phyloP scores from a whole-genome alignment of 176 grass and related monocot genomes.

The Carex myosuroides region DNA sequence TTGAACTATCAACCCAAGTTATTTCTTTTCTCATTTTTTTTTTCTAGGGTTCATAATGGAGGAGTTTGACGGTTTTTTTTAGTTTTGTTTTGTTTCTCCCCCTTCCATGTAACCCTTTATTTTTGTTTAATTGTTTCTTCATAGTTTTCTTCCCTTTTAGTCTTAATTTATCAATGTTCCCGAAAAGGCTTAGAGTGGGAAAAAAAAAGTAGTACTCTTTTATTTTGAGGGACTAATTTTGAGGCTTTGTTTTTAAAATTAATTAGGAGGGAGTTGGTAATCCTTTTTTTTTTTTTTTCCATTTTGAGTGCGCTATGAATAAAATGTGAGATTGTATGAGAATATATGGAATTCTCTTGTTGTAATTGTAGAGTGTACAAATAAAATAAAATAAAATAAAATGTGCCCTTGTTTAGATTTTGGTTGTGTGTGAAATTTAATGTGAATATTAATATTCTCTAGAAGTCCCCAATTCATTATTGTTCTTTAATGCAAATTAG shows the following conservation, averaged over 20 bases:
- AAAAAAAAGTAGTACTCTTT: slow-evolving; percentile 16
- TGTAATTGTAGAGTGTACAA: slow-evolving; percentile 13
- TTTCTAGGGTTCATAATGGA: slow-evolving; percentile 17
- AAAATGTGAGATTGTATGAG: neutral
- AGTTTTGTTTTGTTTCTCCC: slow-evolving; percentile 22
- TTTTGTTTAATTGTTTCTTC: neutral
- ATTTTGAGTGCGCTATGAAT: slow-evolving; percentile 1
- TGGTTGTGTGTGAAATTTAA: neutral
- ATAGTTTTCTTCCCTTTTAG: slow-evolving; percentile 17
- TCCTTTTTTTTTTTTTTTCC: neutral
- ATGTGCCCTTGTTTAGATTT: slow-evolving; percentile 7
- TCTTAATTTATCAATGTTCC: neutral
- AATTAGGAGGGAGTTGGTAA: slow-evolving; percentile 1
- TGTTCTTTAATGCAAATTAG: neutral
- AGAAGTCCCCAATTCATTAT: neutral
- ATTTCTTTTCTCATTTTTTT: neutral
- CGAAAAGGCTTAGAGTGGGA: slow-evolving; percentile 13
- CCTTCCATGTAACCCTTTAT: slow-evolving; percentile 13
- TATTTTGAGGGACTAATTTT: slow-evolving; percentile 14
- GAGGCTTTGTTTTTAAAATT: slow-evolving; percentile 14
- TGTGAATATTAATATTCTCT: neutral
- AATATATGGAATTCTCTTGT: neutral
- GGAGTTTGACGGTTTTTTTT: slow-evolving; percentile 24
- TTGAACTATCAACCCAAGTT: neutral
- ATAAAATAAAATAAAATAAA: slow-evolving; percentile 30